Evolutionary conservation across 2,329 filamentous ascomycete genomes (phyloP).

Genomic region (Bimuria novae-zelandiae): DNA sequence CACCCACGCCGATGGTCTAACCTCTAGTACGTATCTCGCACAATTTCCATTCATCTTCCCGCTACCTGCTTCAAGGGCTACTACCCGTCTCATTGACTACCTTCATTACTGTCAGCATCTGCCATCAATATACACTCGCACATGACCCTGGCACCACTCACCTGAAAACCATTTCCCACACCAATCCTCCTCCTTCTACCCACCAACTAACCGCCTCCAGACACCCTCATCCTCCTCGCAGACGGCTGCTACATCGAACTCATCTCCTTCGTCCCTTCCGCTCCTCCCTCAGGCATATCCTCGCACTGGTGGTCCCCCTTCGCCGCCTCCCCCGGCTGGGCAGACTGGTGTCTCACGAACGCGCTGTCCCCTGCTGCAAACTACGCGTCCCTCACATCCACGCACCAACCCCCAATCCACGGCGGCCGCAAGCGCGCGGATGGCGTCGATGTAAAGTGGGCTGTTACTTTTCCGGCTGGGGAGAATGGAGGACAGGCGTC

Average conservation of each 20-base stretch:
- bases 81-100: too few species aligned
- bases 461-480: conserved; percentile 57
- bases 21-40: conserved; percentile 54
- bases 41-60: too few species aligned
- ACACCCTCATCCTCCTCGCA: conserved; percentile 64
- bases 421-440: conserved; percentile 62
- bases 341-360: conserved; percentile 58
- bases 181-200: too few species aligned
- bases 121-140: too few species aligned
- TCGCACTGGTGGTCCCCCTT: conserved; percentile 64
- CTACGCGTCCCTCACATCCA: conserved; percentile 28
- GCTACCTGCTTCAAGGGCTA: too few species aligned
- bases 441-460: conserved; percentile 63
- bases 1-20: conserved; percentile 61
- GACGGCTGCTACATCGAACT: conserved; percentile 71
- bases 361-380: conserved; percentile 15
- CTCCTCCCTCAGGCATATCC: conserved; percentile 30
- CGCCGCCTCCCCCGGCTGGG: conserved; percentile 59
- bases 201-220: too few species aligned
- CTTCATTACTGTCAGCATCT: too few species aligned
- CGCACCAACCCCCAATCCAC: conserved; percentile 55
- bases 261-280: conserved; percentile 62
- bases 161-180: too few species aligned
- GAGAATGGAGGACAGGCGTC: conserved; percentile 37
- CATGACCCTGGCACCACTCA: too few species aligned